A percentile compares a stretch with the other conserved stretches of the same genome.
phyloP scores from a whole-genome alignment of 1,139 yeast genomes.

The Lodderomyces beijingensis region DNA sequence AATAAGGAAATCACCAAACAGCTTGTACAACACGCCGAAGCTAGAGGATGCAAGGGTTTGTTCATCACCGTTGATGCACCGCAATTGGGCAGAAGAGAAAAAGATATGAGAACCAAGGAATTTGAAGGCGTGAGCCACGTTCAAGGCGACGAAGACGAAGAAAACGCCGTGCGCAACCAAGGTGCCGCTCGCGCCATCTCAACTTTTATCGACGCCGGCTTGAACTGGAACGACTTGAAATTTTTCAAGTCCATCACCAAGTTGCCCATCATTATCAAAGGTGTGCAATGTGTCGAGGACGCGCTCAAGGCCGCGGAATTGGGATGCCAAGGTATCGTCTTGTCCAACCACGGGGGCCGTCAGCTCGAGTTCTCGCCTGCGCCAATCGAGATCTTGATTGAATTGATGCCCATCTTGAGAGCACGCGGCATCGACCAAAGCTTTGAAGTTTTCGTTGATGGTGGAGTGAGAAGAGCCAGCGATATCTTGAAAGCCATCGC shows the following conservation, averaged over 20 bases:
- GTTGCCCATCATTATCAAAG: conserved; percentile 67
- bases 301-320: conserved; percentile 58
- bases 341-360: conserved; percentile 75
- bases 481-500: conserved; percentile 65
- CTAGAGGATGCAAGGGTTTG: conserved; percentile 70
- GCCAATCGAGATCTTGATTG: conserved; percentile 65
- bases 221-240: conserved; percentile 62
- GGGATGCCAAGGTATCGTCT: conserved; percentile 60
- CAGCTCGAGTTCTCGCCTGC: conserved; percentile 66
- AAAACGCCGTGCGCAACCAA: conserved; percentile 59
- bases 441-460: conserved; percentile 52
- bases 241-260: conserved; percentile 56
- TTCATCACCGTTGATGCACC: conserved; percentile 95
- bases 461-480: conserved; percentile 70
- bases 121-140: conserved; percentile 43
- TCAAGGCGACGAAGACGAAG: conserved; percentile 62
- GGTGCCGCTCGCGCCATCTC: conserved; percentile 90
- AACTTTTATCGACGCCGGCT: conserved; percentile 77
- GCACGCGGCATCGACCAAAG: conserved; percentile 42
- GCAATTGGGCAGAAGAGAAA: conserved; percentile 87
- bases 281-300: conserved; percentile 68
- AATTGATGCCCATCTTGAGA: conserved; percentile 53
- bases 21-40: conserved; percentile 68
- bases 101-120: conserved; percentile 47
- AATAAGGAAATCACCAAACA: conserved; percentile 49